These are phyloP conservation scores for Ophiostoma pallidulum DNA, from an alignment of 2,329 filamentous ascomycete genomes.

Conservation along the genomic window DNA sequence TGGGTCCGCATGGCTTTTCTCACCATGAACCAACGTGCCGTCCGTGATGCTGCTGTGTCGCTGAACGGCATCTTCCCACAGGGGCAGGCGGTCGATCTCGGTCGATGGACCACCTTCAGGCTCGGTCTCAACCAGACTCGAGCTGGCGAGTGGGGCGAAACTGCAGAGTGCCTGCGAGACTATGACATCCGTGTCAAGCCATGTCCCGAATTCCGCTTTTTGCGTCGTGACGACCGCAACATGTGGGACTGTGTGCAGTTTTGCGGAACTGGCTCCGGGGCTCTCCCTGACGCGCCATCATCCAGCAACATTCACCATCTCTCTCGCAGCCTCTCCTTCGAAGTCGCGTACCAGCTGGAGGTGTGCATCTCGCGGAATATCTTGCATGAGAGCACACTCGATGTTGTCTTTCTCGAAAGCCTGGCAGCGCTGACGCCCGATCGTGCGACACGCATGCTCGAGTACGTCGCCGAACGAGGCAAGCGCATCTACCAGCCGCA, in stretches of 20 bases:
- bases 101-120: slow-evolving; percentile 47
- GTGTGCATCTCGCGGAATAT: slow-evolving; percentile 77
- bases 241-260: slow-evolving; percentile 17
- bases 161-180: slow-evolving; percentile 52
- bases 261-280: background rate
- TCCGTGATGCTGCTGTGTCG: slow-evolving; percentile 28
- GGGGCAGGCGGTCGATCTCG: slow-evolving; percentile 38
- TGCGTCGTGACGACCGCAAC: slow-evolving; percentile 15
- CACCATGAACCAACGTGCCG: slow-evolving; percentile 25
- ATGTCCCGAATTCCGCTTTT: slow-evolving; percentile 11
- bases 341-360: slow-evolving; percentile 82
- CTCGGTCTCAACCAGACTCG: slow-evolving; percentile 28
- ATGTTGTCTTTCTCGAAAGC: slow-evolving; percentile 53
- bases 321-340: slow-evolving; percentile 45
- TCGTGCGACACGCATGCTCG: slow-evolving; percentile 58
- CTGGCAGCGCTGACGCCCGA: slow-evolving; percentile 40
- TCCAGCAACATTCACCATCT: slow-evolving; percentile 13
- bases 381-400: slow-evolving; percentile 68
- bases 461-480: slow-evolving; percentile 60
- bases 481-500: slow-evolving; percentile 58
- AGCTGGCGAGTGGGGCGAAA: slow-evolving; percentile 25
- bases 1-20: slow-evolving; percentile 44
- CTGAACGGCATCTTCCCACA: slow-evolving; percentile 24
- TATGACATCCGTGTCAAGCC: slow-evolving; percentile 50
- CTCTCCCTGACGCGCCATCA: background rate